Conservation (phyloP, 768 basidiomycete genomes). For the Plicaturopsis crispa region DNA sequence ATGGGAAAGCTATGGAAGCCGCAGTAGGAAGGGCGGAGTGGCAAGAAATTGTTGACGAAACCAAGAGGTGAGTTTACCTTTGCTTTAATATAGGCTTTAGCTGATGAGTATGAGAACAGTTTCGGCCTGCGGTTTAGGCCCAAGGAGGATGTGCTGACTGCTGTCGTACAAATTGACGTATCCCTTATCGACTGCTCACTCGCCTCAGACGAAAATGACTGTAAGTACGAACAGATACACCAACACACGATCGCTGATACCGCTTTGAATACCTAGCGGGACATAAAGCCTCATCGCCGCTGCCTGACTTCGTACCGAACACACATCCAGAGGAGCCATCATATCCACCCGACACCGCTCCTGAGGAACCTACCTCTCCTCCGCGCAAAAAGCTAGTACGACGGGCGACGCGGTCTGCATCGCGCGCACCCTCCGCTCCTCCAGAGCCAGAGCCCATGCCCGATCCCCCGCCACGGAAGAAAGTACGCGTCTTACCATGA, state of each 20-base stretch:
- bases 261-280: conserved; percentile 10
- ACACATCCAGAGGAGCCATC: conserved; percentile 46
- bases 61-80: conserved; percentile 34
- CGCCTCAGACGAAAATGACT: too few species aligned
- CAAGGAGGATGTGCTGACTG: conserved; percentile 43
- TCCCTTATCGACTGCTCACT: conserved; percentile 25
- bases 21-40: conserved; percentile 50
- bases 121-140: conserved; percentile 34
- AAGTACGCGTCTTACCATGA: too few species aligned
- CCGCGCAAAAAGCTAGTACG: conserved; percentile 3
- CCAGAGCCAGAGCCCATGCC: conserved; percentile 8
- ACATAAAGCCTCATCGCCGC: conserved; percentile 22
- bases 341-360: conserved; percentile 16
- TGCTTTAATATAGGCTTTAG: conserved; percentile 2
- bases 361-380: conserved; percentile 6
- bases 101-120: conserved; percentile 17
- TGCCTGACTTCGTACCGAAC: conserved; percentile 46
- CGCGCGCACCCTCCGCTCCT: conserved; percentile 13
- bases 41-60: conserved; percentile 43
- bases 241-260: conserved; percentile 29
- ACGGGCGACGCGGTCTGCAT: conserved; percentile 1
- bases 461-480: conserved; percentile 21
- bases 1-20: conserved; percentile 35
- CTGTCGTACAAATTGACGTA: conserved; percentile 30
- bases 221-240: too few species aligned